phyloP scores from a whole-genome alignment of 75 land plant species.

The Chamaecyparis obtusa region DNA sequence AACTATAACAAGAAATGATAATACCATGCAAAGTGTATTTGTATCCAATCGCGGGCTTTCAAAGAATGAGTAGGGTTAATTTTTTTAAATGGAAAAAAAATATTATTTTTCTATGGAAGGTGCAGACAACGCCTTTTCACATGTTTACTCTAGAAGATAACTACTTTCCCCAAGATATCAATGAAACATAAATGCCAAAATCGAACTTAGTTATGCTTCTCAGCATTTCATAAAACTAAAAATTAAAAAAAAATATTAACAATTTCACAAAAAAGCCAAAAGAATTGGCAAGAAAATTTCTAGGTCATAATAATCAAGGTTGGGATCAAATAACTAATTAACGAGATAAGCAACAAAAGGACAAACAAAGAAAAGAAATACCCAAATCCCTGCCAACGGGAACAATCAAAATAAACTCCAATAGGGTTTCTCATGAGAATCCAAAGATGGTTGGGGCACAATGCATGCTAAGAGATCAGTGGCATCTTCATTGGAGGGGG shows the following conservation, averaged over 20 bases:
- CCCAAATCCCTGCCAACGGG: too few species aligned
- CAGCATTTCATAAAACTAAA: neutral
- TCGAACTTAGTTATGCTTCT: neutral
- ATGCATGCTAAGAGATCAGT: too few species aligned
- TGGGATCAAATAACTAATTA: neutral
- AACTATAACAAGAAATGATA: neutral
- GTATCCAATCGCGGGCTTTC: neutral
- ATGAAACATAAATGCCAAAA: neutral
- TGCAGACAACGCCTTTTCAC: neutral
- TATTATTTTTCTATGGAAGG: neutral
- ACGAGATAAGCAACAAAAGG: too few species aligned
- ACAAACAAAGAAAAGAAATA: too few species aligned
- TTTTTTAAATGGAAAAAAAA: neutral
- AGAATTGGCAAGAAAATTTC: neutral
- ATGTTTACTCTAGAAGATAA: neutral
- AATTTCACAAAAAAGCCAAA: neutral
- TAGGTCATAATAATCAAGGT: neutral
- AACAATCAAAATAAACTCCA: too few species aligned
- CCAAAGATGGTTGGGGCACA: too few species aligned
- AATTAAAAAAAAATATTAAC: neutral
- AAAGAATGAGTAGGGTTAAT: neutral
- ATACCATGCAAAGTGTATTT: neutral
- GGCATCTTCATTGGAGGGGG: too few species aligned
- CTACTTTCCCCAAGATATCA: neutral
- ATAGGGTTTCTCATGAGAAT: too few species aligned